Base-by-base conservation (phyloP, 225 moss, liverwort and hornwort species). In the Polytrichum commune region DNA sequence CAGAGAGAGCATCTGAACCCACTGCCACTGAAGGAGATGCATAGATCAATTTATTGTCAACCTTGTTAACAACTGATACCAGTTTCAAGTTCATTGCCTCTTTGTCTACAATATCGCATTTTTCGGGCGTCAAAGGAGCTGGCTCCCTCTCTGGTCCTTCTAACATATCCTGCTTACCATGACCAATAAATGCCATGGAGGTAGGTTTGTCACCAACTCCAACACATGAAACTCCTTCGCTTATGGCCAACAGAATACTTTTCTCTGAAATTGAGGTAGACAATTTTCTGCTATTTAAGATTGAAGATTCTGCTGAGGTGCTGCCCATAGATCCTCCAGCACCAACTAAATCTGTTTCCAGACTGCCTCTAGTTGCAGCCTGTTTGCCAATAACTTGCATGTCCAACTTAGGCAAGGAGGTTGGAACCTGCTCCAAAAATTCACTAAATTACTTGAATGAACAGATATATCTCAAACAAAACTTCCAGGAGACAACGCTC, bases 121-220 rank as follows among this genome's bases (percentile, higher is more conserved):
- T 83, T 22, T 86, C 91, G 62, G 88, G 88, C 33, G 87, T 89
- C 68, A 79, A 75, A 19, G 84, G 89, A 63, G 87, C 88, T 56
- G 91, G 73, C 73, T 89, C 86, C 72, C 73, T 86, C 20, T 83
- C 84, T 46, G 62, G 76, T 63, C 73, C 77, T 70, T 73, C 74
- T 29, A 62, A 60, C 23, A 70, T 54, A 3, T 55, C 60, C 58
- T 77, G 76, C 69, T 74, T 77, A 63, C 74, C 73, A 60, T 53
- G 69, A 56, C 54, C 16, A 61, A 53, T 69, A 54, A 69, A 60
- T 35, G 54, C 54, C 19, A 32, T 29, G 20, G 46, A 22, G 9
- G 24, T 16, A 13, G 28, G 54, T 26, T 20, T 65, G 38, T 74
- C 74, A 69, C 27, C 54, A 3, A 23, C 66, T 26, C 56, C 64